These are phyloP conservation scores for Fusarium austroafricanum DNA, from an alignment of 2,329 filamentous ascomycete species.

Conservation along the genomic window DNA sequence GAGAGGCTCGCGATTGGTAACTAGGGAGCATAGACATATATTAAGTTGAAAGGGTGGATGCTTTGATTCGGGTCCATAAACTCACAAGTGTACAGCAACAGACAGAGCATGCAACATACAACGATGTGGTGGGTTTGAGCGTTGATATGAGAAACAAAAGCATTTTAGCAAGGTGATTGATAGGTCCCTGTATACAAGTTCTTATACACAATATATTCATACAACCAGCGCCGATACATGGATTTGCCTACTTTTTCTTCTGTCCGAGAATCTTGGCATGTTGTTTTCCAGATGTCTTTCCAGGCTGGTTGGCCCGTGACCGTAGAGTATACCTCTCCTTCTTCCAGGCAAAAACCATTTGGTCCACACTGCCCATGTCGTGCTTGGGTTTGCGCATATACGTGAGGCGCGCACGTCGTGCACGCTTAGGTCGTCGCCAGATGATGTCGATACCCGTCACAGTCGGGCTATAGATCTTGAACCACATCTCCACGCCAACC, in stretches of 20 bases:
- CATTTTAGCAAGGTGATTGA: constrained; percentile 7
- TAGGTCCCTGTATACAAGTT: constrained; percentile 39
- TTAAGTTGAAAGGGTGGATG: background rate
- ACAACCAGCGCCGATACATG: constrained; percentile 34
- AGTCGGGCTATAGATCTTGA: constrained; percentile 92
- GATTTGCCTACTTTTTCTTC: constrained; percentile 32
- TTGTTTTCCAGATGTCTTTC: constrained; percentile 28
- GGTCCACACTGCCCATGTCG: constrained; percentile 87
- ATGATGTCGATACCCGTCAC: constrained; percentile 94
- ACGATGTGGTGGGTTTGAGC: background rate
- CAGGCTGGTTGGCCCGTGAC: constrained; percentile 49
- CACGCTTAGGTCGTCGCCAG: constrained; percentile 85
- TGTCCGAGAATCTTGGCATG: constrained; percentile 32
- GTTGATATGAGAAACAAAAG: no score
- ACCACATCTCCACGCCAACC: constrained; percentile 96
- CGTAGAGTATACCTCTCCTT: constrained; percentile 58
- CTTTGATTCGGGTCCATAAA: background rate
- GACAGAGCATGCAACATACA: background rate
- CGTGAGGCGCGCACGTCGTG: constrained; percentile 86
- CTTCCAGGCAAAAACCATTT: constrained; percentile 71
- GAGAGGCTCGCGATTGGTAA: background rate
- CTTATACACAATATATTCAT: constrained; percentile 48
- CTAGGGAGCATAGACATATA: no score
- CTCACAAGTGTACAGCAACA: background rate
- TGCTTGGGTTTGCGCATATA: constrained; percentile 92